A percentile compares a stretch with the other conserved stretches of the same genome.
Conservation (phyloP, 768 basidiomycete genomes). For the Tricholoma saponaceum region DNA sequence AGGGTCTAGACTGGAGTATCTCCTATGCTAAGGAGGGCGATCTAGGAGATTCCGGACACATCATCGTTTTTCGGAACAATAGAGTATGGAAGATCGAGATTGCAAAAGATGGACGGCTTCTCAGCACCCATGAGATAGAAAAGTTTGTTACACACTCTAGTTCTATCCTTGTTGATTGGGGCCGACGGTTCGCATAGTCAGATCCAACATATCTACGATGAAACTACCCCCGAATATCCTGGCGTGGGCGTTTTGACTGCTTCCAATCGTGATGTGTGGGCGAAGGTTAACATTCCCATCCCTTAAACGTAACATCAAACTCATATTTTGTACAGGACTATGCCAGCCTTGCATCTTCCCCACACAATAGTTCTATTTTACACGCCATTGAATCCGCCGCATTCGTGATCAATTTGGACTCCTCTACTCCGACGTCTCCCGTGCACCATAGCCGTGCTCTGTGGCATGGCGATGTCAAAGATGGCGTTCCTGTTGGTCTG, state of each 20-base stretch:
- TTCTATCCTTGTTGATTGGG: not conserved
- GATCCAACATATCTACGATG: conserved; percentile 66
- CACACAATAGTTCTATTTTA: conserved; percentile 61
- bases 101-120: conserved; percentile 47
- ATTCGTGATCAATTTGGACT: conserved; percentile 79
- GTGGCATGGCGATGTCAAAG: conserved; percentile 75
- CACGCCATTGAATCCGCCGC: conserved; percentile 81
- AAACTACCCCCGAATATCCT: conserved; percentile 59
- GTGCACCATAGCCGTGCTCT: conserved; percentile 63
- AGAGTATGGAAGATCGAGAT: conserved; percentile 79
- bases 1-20: conserved; percentile 75
- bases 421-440: conserved; percentile 44
- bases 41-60: conserved; percentile 63
- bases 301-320: conserved; percentile 2
- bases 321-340: conserved; percentile 47
- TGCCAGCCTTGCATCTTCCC: conserved; percentile 50
- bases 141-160: conserved; percentile 34
- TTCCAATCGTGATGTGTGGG: conserved; percentile 85
- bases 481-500: conserved; percentile 49
- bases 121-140: conserved; percentile 63
- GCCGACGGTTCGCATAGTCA: conserved; percentile 42
- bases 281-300: conserved; percentile 48
- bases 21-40: conserved; percentile 60
- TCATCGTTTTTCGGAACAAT: conserved; percentile 83
- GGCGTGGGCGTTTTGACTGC: conserved; percentile 76